A percentile compares a stretch with the other conserved stretches of the same genome.
Evolutionary conservation across 2,329 filamentous ascomycete genomes (phyloP).

Genomic region (Stagonosporopsis vannaccii): DNA sequence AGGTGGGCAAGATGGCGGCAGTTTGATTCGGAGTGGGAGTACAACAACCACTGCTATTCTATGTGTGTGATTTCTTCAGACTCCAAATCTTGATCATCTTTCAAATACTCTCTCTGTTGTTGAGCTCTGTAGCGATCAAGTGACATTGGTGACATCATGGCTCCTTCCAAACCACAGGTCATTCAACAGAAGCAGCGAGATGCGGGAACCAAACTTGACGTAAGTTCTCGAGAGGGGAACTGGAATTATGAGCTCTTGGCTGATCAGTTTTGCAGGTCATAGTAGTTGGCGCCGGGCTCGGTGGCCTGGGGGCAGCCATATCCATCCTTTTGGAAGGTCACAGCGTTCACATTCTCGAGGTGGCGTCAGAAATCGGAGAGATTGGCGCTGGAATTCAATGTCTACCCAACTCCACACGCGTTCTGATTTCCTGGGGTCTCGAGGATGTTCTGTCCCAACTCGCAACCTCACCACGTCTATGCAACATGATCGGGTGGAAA

Average conservation of each 20-base stretch:
- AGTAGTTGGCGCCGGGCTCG: constrained; percentile 64
- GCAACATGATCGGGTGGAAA: constrained; percentile 63
- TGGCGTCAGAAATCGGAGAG: constrained; percentile 57
- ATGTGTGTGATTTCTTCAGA: constrained; percentile 12
- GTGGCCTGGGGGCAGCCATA: constrained; percentile 62
- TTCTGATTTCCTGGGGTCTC: constrained; percentile 60
- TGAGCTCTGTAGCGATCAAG: neutral
- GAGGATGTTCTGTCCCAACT: constrained; percentile 53
- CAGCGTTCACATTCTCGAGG: constrained; percentile 58
- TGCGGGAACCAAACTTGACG: constrained; percentile 35
- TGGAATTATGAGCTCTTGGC: too few relatives aligned
- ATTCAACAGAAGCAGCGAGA: constrained; percentile 38
- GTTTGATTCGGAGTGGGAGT: constrained; percentile 11
- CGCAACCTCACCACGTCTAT: constrained; percentile 50
- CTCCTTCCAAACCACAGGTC: constrained; percentile 33
- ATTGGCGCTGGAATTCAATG: constrained; percentile 62
- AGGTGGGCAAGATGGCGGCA: constrained; percentile 36
- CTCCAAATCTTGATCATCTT: neutral
- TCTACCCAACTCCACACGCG: constrained; percentile 56
- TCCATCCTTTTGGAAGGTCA: constrained; percentile 57
- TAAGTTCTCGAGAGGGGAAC: constrained; percentile 10
- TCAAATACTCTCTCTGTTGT: neutral
- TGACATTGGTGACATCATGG: constrained; percentile 33
- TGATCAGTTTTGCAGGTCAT: constrained; percentile 47
- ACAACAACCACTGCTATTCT: constrained; percentile 9